Evolutionary conservation across 2,329 filamentous ascomycete genomes (phyloP).

Genomic region (Pleoardoris graminearum): DNA sequence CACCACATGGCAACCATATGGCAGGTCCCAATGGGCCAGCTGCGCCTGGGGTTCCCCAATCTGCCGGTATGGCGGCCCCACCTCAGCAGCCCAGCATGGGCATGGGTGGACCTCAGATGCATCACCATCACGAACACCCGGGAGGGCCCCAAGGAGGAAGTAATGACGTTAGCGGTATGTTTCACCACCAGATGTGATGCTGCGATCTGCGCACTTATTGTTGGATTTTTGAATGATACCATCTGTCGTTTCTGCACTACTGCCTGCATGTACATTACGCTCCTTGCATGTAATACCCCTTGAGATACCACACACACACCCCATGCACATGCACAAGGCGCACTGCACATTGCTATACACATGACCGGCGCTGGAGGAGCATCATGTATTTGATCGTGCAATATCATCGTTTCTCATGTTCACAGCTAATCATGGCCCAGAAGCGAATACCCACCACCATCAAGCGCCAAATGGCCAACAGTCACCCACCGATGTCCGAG

Average conservation of each 20-base stretch:
- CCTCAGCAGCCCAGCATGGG: constrained; percentile 67
- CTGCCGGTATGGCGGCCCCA: constrained; percentile 63
- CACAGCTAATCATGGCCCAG: constrained; percentile 61
- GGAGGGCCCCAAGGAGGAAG: constrained; percentile 68
- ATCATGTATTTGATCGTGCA: constrained; percentile 35
- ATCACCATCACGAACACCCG: constrained; percentile 74
- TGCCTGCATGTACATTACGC: constrained; percentile 50
- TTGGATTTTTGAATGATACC: constrained; percentile 48
- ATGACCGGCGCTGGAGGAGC: constrained; percentile 28
- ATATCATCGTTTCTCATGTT: constrained; percentile 49
- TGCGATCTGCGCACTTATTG: constrained; percentile 42
- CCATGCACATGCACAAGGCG: constrained; percentile 38
- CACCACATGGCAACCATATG: constrained; percentile 66
- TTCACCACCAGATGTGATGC: constrained; percentile 89
- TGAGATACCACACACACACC: constrained; percentile 42
- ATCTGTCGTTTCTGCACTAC: constrained; percentile 47
- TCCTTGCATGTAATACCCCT: constrained; percentile 49
- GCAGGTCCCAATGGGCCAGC: constrained; percentile 64
- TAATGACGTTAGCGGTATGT: constrained; percentile 96
- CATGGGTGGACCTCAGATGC: constrained; percentile 66
- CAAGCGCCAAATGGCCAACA: constrained; percentile 61
- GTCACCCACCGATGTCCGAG: constrained; percentile 69
- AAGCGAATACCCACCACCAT: constrained; percentile 69
- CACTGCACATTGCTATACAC: constrained; percentile 27
- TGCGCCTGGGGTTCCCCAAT: constrained; percentile 66